Conservation (phyloP, 495 filamentous ascomycete genomes). For the Aspergillus wentii region DNA sequence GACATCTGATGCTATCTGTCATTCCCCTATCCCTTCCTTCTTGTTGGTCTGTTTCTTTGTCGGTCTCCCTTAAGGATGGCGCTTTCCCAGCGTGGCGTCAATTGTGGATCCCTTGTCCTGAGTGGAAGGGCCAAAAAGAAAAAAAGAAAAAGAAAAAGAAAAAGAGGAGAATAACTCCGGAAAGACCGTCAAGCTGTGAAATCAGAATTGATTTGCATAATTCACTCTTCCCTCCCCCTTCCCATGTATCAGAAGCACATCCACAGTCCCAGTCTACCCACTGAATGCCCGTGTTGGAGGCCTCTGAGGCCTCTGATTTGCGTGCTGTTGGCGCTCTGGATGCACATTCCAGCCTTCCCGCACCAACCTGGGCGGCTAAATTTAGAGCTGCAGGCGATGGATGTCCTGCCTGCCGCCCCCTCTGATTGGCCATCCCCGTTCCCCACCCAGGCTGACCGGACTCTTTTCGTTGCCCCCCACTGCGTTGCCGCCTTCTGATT, state of each 20-base stretch:
- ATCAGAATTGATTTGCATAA: neutral
- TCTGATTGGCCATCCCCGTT: constrained; percentile 13
- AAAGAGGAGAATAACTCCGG: neutral
- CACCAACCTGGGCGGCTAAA: constrained; percentile 36
- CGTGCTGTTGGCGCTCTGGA: constrained; percentile 34
- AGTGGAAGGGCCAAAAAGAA: neutral
- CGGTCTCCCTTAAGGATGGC: too few species aligned
- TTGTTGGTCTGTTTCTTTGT: too few species aligned
- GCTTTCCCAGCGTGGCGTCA: too few species aligned
- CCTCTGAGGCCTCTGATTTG: constrained; percentile 27
- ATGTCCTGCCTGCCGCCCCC: constrained; percentile 6
- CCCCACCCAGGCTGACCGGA: constrained; percentile 11
- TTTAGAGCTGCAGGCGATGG: constrained; percentile 31
- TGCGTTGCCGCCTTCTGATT: constrained; percentile 7
- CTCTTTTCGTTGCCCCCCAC: constrained; percentile 8
- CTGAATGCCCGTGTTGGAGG: constrained; percentile 15
- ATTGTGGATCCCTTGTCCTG: too few species aligned
- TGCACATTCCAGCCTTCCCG: constrained; percentile 21
- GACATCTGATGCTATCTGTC: too few species aligned
- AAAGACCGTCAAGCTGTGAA: neutral
- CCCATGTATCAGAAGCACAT: constrained; percentile 9
- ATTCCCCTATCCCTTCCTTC: too few species aligned
- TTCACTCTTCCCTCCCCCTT: constrained; percentile 7
- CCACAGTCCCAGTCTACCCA: constrained; percentile 1
- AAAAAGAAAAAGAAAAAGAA: constrained; percentile 1